Evolutionary conservation across 1,139 yeast genomes (phyloP), one percentile per base, ranked within the genome.

Genomic region (Diutina catenulata): DNA sequence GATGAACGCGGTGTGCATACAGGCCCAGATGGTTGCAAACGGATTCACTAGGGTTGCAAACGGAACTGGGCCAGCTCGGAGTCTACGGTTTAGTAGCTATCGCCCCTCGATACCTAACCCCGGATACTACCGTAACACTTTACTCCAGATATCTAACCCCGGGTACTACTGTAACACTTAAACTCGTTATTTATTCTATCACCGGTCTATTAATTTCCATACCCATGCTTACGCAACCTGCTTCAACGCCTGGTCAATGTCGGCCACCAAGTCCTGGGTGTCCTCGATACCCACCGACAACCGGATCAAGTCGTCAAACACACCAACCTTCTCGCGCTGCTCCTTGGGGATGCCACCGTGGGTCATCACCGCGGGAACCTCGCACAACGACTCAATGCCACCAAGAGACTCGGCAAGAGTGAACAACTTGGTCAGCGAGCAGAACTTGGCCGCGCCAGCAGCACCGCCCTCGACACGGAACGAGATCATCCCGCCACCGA

Each of bases 401-500:
- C 95, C 95, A 43, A 84, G 72, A 25, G 94, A 82, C 63, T 84
- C 94, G 43, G 95, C 95, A 53, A 84, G 70, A 20, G 93, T 79
- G 68, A 84, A 84, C 46, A 82, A 60, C 61, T 79, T 74, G 47
- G 94, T 81, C 37, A 76, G 55, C 38, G 83, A 76, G 44, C 91
- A 75, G 67, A 84, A 81, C 47, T 67, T 65, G 45, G 82, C 61
- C 41, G 94, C 94, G 41, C 78, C 87, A 42, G 64, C 68, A 41
- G 83, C 82, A 49, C 91, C 94, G 40, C 94, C 94, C 48, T 71
- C 68, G 58, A 84, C 74, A 66, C 94, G 74, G 72, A 84, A 83
- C 3, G 94, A 81, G 53, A 84, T 74, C 86, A 84, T 84, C 59
- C 95, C 94, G 54, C 94, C 95, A 44, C 94, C 95, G 49, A 83